These are phyloP conservation scores for Vaccinium darrowii DNA, from an alignment of 148 eudicot genomes.

Conservation along the genomic window DNA sequence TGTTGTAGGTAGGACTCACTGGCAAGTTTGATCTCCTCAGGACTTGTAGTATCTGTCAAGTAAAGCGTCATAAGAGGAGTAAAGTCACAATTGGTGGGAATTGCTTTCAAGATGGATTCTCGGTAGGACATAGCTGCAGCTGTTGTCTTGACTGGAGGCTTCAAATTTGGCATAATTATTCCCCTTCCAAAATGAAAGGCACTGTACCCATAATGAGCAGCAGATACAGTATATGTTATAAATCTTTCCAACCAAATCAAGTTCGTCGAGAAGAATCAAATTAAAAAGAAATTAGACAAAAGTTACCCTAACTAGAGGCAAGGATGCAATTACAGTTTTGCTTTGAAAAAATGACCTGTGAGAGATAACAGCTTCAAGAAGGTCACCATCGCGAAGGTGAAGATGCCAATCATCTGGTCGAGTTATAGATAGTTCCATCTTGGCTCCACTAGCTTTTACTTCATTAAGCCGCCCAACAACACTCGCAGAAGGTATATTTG, in stretches of 20 bases:
- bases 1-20: slow-evolving; percentile 47
- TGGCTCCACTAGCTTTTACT: slow-evolving; percentile 34
- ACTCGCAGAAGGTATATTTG: slow-evolving; percentile 31
- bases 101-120: slow-evolving; percentile 66
- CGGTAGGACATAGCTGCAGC: slow-evolving; percentile 76
- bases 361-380: slow-evolving; percentile 78
- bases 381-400: slow-evolving; percentile 93
- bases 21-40: slow-evolving; percentile 81
- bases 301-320: slow-evolving; percentile 7
- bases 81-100: slow-evolving; percentile 60
- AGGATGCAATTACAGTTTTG: not conserved
- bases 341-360: slow-evolving; percentile 50
- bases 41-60: slow-evolving; percentile 78
- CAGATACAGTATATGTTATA: not conserved
- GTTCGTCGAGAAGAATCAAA: not conserved
- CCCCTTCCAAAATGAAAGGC: slow-evolving; percentile 82
- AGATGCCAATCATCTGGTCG: slow-evolving; percentile 99
- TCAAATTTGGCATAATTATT: slow-evolving; percentile 90
- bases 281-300: not conserved
- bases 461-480: slow-evolving; percentile 25
- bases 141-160: slow-evolving; percentile 85
- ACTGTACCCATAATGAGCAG: slow-evolving; percentile 40
- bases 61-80: slow-evolving; percentile 97
- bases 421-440: slow-evolving; percentile 75
- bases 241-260: slow-evolving; percentile 5